phyloP scores from a whole-genome alignment of 441 rosid genomes.

The Brassica hybrid region DNA sequence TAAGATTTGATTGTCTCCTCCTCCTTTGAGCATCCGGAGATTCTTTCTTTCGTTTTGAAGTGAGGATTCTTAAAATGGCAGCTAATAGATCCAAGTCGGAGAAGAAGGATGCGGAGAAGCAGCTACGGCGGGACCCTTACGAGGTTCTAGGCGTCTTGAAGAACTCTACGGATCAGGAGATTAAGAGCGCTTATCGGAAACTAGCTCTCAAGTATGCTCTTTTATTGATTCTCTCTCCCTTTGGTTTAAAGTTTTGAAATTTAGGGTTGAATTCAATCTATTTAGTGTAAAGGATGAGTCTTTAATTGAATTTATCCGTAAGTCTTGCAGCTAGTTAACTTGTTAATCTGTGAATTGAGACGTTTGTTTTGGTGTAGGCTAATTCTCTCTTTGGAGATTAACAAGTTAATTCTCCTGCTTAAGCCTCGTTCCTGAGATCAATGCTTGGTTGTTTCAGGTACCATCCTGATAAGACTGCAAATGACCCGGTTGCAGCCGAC shows the following conservation, averaged over 20 bases:
- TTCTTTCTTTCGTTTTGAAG: slow-evolving; percentile 13
- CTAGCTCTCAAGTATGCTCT: slow-evolving; percentile 86
- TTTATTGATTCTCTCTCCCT: background rate
- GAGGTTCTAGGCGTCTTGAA: slow-evolving; percentile 78
- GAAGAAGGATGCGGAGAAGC: slow-evolving; percentile 65
- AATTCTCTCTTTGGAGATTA: slow-evolving; percentile 2
- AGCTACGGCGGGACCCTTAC: slow-evolving; percentile 87
- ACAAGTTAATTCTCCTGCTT: background rate
- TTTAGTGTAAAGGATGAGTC: background rate
- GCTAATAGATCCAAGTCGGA: slow-evolving; percentile 78
- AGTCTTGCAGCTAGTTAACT: background rate
- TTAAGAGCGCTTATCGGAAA: slow-evolving; percentile 88
- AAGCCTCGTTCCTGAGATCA: background rate
- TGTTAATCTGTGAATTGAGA: slow-evolving; percentile 3
- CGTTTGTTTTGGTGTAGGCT: background rate
- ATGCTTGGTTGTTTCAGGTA: slow-evolving; percentile 35
- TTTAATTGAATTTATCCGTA: background rate
- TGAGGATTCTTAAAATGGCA: slow-evolving; percentile 49
- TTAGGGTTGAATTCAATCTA: background rate
- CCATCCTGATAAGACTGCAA: slow-evolving; percentile 97
- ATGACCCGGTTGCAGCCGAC: slow-evolving; percentile 90
- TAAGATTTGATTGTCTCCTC: background rate
- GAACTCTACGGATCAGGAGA: slow-evolving; percentile 89
- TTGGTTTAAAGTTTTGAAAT: background rate
- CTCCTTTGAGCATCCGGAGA: background rate